phyloP scores from a whole-genome alignment of 352 stramenopile species.

The Phytophthora sp. region DNA sequence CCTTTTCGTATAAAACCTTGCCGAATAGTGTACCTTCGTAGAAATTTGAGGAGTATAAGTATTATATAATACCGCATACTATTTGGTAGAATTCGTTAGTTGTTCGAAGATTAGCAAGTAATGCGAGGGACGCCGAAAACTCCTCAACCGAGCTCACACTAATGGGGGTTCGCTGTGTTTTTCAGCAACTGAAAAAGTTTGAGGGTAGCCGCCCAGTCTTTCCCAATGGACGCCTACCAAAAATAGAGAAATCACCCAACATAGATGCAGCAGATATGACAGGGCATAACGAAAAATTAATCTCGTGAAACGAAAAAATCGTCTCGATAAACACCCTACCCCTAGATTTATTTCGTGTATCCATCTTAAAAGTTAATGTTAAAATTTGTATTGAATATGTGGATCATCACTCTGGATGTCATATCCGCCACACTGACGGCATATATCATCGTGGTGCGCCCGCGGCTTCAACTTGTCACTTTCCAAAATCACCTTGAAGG shows the following conservation, averaged over 20 bases:
- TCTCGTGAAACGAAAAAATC: constrained; percentile 3
- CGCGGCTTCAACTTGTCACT: background rate
- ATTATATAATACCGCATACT: too few relatives aligned
- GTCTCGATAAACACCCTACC: constrained; percentile 10
- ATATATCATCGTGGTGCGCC: background rate
- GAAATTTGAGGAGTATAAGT: too few relatives aligned
- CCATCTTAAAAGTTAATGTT: constrained; percentile 13
- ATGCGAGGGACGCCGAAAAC: too few relatives aligned
- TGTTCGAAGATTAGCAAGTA: too few relatives aligned
- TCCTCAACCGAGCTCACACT: too few relatives aligned
- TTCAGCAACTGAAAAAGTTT: too few relatives aligned
- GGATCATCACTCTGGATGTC: constrained; percentile 4
- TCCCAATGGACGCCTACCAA: constrained; percentile 10
- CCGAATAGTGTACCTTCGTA: too few relatives aligned
- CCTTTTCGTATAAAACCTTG: too few relatives aligned
- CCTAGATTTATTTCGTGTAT: constrained; percentile 3
- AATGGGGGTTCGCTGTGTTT: too few relatives aligned
- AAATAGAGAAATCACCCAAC: constrained; percentile 4
- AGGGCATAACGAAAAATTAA: background rate
- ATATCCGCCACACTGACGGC: too few relatives aligned
- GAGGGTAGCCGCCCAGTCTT: too few relatives aligned
- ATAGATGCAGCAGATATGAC: constrained; percentile 4
- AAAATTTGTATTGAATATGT: constrained; percentile 11
- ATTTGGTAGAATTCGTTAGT: too few relatives aligned
- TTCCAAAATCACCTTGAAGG: background rate